Base-by-base conservation (phyloP, 2,329 filamentous ascomycete genomes). In the Dendrostoma leiphaemia region DNA sequence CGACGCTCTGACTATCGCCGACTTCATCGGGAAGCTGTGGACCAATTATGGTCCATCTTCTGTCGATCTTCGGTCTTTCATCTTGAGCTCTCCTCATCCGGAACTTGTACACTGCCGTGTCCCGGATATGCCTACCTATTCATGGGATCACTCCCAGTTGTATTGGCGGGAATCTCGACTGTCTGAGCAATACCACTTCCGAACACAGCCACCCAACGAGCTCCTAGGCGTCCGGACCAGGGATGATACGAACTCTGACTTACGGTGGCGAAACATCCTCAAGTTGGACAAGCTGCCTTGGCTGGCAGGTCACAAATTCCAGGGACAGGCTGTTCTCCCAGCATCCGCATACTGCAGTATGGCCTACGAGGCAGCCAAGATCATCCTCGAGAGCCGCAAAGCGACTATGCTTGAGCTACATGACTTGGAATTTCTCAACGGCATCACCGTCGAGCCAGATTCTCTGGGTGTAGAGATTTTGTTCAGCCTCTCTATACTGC, bases 261-360 rank as follows among this genome's bases (percentile, higher is more conserved):
- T 74, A 28, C 64, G 69, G 19, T 76, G 74, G 74, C 67, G 73
- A 13, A 75, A 75, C 44, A 59, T 74, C 9, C 53, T 77, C n/a
- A 68, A 66, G 28, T 45, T 63, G 2, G 65, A 70, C 4, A 68
- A 70, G 40, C 47, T 77, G 9, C 67, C 70, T 0, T 79, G 75
- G 75, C 58, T 71, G 2, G 54, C 64, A 29, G 67, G 69, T 19
- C 76, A 79, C 58, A 61, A 60, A 7, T 74, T 79, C 31, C 73
- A 76, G 55, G 71, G 70, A 1, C 71, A 76, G 48, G 67, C 71
- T 4, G 62, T 80, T 15, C 63, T 79, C 8, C 77, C 77, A 2
- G 75, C 71, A 3, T 76, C 77, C 2, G 76, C 71, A 0, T 80
- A 78, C 59, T 70, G 74, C 32, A 56, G 73, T 43, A 78, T 79